Base-by-base conservation (phyloP, 1,139 yeast species). In the Lizanozyma gosingica region DNA sequence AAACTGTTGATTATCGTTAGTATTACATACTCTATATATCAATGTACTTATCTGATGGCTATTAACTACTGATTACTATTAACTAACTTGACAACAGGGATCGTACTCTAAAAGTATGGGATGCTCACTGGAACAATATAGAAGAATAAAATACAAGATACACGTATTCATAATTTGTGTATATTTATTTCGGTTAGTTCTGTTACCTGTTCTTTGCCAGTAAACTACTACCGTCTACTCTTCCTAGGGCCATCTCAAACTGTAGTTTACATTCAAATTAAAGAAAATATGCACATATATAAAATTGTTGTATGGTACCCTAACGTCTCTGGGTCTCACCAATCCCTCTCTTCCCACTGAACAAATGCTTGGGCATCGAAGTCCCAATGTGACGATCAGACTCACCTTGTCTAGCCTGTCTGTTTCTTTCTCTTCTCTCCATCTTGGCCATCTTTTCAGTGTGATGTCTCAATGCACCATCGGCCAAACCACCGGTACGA, bases 261-360 rank as follows among this genome's bases (percentile, higher is more conserved):
- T 33, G 35, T 16, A 33, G 15, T 16, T n/a, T n/a, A n/a, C 8
- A 33, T n/a, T n/a, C n/a, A 6, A 33, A 8, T n/a, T 8, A 33
- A 9, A 8, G 6, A 33, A n/a, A 33, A n/a, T 6, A n/a, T 14
- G 15, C 6, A 33, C n/a, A 33, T n/a, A 6, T 33, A n/a, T 6
- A 4, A n/a, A 33, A 33, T 8, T 33, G 35, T 6, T 4, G 15
- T n/a, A 33, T 33, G 14, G 6, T 15, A 34, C 36, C 6, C 49
- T 67, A 79, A 68, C 87, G 80, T 62, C 77, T 73, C 63, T 83
- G 92, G 50, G 85, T 83, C 57, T 83, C 82, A 61, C 96, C 95
- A 59, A 78, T 79, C 71, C 95, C 92, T 71, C 97, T 81, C 76
- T 94, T 92, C 68, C 99, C 99, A 57, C 90, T 71, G 71, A 83